Percentiles rank a stretch among this genome's conserved stretches.
These are phyloP conservation scores for Fusarium domesticum DNA, from an alignment of 2,329 filamentous ascomycete genomes.

Conservation along the genomic window DNA sequence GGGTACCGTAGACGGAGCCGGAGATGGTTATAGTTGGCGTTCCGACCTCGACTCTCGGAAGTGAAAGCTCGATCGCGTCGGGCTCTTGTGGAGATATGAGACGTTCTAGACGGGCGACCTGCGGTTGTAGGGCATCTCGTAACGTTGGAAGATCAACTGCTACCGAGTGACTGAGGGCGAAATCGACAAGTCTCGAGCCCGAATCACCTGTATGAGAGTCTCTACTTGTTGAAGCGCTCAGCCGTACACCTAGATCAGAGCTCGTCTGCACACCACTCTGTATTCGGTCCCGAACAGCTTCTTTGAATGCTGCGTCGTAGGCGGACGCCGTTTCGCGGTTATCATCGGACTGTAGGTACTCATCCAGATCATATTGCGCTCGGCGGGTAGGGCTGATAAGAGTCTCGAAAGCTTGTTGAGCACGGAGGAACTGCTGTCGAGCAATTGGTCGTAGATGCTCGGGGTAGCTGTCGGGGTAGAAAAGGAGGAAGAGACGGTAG, in stretches of 20 bases:
- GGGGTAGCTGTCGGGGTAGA: constrained; percentile 44
- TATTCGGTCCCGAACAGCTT: constrained; percentile 20
- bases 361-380: constrained; percentile 40
- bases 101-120: constrained; percentile 25
- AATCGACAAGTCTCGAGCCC: constrained; percentile 35
- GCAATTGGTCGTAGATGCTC: constrained; percentile 38
- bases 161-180: constrained; percentile 39
- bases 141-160: constrained; percentile 35
- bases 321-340: constrained; percentile 18
- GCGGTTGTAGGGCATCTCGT: constrained; percentile 27
- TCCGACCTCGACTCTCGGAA: constrained; percentile 18
- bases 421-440: constrained; percentile 39
- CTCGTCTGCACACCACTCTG: constrained; percentile 27
- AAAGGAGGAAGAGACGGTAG: constrained; percentile 42
- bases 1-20: constrained; percentile 41
- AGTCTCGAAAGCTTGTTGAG: constrained; percentile 46
- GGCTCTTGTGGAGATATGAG: constrained; percentile 15
- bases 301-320: constrained; percentile 20
- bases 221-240: constrained; percentile 30
- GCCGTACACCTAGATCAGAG: constrained; percentile 39
- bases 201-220: constrained; percentile 2
- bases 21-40: constrained; percentile 39
- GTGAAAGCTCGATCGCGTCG: constrained; percentile 6
- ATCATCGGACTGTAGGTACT: constrained; percentile 20
- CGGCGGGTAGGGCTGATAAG: constrained; percentile 44